Base-by-base conservation (phyloP, 1,284 basidiomycete species). In the Schizophyllum amplum region DNA sequence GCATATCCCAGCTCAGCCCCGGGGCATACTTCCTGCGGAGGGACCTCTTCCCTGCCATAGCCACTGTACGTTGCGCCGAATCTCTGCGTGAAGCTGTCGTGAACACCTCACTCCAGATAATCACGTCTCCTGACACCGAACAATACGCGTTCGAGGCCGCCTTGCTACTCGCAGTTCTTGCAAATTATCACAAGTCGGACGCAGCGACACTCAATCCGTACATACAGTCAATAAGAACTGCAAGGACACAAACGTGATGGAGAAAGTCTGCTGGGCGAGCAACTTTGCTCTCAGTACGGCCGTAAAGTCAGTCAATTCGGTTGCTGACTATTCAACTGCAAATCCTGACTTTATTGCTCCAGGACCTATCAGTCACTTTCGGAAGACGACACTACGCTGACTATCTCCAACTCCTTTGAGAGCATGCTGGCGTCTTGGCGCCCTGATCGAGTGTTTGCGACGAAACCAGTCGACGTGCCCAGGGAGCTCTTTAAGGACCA, bases 121-220 rank as follows among this genome's bases (percentile, higher is more conserved):
- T 83, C 24, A 82, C 75, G 58, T 73, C 73, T 11, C 77, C 74
- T 2, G 75, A 79, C 24, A 85, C 78, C 3, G 75, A 77, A 58
- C 71, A 73, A 50, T 84, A 71, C 63, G 75, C 81, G 0, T 83
- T 84, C 55, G 84, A 86, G 64, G 80, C 81, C 0, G 68, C 75
- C 1, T 67, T 86, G 5, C 69, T 87, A 7, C 75, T 85, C 23
- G 73, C 76, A 13, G 68, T 86, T 26, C 73, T 87, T 0, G 80
- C 81, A 55, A 83, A 85, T 62, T 87, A 82, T 63, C 84, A 87
- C 65, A 83, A 82, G 62, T 83, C 82, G 6, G 83, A 78, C 57
- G 72, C 84, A 47, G 33, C 33, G 7, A 42, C 33, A 2, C 7
- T 42, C 13, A 87, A 87, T 66, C 80, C 80, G 1, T 87, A 84